These are phyloP conservation scores for Lichina pygmaea DNA, from an alignment of 495 filamentous ascomycete species.

Conservation along the genomic window DNA sequence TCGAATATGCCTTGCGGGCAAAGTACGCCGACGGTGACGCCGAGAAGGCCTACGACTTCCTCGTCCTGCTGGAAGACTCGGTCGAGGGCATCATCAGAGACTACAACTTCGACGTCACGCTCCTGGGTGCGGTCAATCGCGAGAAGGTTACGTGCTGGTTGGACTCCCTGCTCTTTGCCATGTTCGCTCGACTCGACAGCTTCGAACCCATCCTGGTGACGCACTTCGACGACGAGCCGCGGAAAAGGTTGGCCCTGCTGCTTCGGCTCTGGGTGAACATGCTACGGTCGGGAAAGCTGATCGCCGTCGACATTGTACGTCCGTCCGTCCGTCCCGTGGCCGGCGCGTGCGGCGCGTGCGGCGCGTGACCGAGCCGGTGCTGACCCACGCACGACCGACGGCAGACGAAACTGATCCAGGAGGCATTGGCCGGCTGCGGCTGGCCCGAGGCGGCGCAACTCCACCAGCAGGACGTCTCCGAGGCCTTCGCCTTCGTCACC, in stretches of 20 bases:
- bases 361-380: too few relatives aligned
- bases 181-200: conserved; percentile 73
- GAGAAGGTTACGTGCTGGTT: conserved; percentile 73
- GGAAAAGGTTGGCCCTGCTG: conserved; percentile 41
- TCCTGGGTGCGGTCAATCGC: conserved; percentile 73
- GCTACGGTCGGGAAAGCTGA: conserved; percentile 58
- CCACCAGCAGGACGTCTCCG: conserved; percentile 77
- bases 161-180: conserved; percentile 79
- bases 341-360: too few relatives aligned
- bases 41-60: conserved; percentile 47
- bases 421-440: conserved; percentile 61
- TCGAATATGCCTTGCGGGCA: conserved; percentile 39
- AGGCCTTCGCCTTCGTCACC: conserved; percentile 87
- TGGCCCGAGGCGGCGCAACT: conserved; percentile 59
- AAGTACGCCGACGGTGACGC: conserved; percentile 38
- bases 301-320: conserved; percentile 62
- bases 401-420: conserved; percentile 61
- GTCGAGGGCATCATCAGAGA: conserved; percentile 53
- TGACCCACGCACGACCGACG: too few relatives aligned
- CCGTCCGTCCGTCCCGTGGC: background rate
- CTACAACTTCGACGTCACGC: conserved; percentile 37
- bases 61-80: conserved; percentile 50
- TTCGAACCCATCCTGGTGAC: conserved; percentile 80
- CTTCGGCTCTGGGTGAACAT: conserved; percentile 84
- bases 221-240: conserved; percentile 36